Evolutionary conservation across 2,329 filamentous ascomycete species (phyloP), one percentile per base, ranked within the genome.

Genomic region (Trichoderma aggressivum): DNA sequence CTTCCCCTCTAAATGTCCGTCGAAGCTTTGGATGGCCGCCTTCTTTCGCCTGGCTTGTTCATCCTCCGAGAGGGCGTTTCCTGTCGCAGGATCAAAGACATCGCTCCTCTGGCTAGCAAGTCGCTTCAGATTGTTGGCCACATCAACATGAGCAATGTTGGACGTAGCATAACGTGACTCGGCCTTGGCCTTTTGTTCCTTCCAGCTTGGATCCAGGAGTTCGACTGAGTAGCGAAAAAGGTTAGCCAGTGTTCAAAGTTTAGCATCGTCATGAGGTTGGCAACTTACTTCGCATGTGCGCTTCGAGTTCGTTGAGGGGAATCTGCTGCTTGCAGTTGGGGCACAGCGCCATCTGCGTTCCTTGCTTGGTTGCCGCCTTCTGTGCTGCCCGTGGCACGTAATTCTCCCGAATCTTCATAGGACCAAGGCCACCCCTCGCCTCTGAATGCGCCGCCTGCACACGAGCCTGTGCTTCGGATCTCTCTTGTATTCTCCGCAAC

Each of bases 71-170:
- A 94, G 81, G 1, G 89, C 85, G 74, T 91, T 86, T 1, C 92
- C 92, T 0, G 90, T 91, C 18, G 88, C 86, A 1, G 87, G 85
- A 75, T 98, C 94, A 75, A 97, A 97, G 21, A 98, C 88, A 77
- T 98, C 95, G 74, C 88, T 91, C 60, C 95, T 89, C 80, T 97
- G 93, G 75, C 93, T 94, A 28, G 94, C 94, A 65, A 98, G 86
- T n/a, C 95, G 91, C 85, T 98, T 98, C 74, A 98, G 87, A 79
- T 98, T 98, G 80, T 94, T 94, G 65, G 94, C 94, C 59, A 97
- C 94, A 76, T 98, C 95, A 39, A 88, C 89, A 4, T 93, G 95
- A 1, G 92, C 93, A 11, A 97, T 83, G 76, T 97, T 98, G 11
- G 94, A 97, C 0, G 92, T 94, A 1, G 93, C 89, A 74, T 92